These are phyloP conservation scores for Chamaenerion angustifolium DNA, from an alignment of 345 rosid species.

Conservation along the genomic window DNA sequence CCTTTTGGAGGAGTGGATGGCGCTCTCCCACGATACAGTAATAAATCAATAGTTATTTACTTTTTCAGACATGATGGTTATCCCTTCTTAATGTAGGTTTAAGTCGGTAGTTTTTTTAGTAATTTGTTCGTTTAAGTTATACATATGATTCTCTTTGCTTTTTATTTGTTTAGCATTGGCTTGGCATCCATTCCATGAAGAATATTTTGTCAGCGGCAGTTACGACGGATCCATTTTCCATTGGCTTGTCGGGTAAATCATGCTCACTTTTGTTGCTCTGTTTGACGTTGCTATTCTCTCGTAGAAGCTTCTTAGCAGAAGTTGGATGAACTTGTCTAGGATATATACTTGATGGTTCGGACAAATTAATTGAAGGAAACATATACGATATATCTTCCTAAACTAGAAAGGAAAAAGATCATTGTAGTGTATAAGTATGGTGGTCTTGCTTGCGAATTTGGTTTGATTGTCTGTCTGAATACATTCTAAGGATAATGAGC, in stretches of 20 bases:
- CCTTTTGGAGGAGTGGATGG: too few species aligned
- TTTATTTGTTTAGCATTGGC: conserved; percentile 54
- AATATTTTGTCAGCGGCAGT: conserved; percentile 96
- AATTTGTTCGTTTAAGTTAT: neutral
- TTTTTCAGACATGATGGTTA: too few species aligned
- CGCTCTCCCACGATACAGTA: too few species aligned
- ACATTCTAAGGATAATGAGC: too few species aligned
- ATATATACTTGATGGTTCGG: neutral
- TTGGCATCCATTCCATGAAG: conserved; percentile 99
- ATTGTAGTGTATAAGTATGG: too few species aligned
- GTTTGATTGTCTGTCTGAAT: too few species aligned
- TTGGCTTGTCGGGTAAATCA: conserved; percentile 82
- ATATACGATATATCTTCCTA: neutral
- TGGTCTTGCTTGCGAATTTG: too few species aligned
- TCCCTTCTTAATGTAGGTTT: too few species aligned
- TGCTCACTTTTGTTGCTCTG: neutral
- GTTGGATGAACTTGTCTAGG: too few species aligned
- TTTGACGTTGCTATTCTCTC: neutral
- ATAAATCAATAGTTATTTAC: too few species aligned
- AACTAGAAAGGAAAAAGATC: neutral
- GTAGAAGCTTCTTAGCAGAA: neutral
- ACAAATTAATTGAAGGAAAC: neutral
- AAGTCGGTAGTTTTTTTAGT: neutral
- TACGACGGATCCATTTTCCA: conserved; percentile 86
- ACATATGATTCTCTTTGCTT: conserved; percentile 3